Percentiles rank a stretch among this genome's conserved stretches.
phyloP scores from a whole-genome alignment of 2,329 filamentous ascomycete genomes.

The Chrysoporthe puriensis region DNA sequence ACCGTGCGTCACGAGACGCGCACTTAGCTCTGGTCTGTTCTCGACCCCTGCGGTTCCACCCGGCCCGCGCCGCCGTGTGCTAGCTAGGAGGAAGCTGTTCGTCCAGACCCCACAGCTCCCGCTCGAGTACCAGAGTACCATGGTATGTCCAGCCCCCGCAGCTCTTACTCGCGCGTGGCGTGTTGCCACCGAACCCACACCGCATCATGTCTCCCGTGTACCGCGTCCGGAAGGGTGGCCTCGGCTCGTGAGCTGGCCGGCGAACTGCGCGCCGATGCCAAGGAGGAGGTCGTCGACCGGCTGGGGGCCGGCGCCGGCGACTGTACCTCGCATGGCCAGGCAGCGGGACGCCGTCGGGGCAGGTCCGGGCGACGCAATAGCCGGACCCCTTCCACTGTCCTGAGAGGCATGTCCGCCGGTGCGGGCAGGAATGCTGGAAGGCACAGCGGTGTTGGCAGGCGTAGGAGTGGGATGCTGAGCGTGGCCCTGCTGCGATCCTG shows the following conservation, averaged over 20 bases:
- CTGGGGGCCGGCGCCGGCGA: not conserved
- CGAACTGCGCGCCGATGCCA: not conserved
- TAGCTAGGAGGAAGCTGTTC: not conserved
- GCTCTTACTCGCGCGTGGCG: not conserved
- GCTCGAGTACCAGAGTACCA: too few relatives aligned
- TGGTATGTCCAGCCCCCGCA: too few relatives aligned
- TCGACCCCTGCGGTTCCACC: too few relatives aligned
- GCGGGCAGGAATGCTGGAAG: not conserved
- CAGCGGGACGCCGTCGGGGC: not conserved
- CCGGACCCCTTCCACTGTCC: not conserved
- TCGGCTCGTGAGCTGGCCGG: not conserved
- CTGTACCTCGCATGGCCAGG: not conserved
- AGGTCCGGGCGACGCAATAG: not conserved
- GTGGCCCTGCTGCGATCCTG: not conserved
- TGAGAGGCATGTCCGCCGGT: not conserved
- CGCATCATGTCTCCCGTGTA: not conserved
- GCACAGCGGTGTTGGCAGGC: not conserved
- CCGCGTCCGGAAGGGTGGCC: not conserved
- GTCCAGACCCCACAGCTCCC: not conserved
- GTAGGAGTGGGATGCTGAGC: not conserved
- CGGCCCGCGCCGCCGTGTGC: too few relatives aligned
- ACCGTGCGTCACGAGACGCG: too few relatives aligned
- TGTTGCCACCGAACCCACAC: not conserved
- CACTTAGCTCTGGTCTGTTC: too few relatives aligned
- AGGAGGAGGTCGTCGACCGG: not conserved